Base-by-base conservation (phyloP, 208 protist species). In the Polymyxa betae region DNA sequence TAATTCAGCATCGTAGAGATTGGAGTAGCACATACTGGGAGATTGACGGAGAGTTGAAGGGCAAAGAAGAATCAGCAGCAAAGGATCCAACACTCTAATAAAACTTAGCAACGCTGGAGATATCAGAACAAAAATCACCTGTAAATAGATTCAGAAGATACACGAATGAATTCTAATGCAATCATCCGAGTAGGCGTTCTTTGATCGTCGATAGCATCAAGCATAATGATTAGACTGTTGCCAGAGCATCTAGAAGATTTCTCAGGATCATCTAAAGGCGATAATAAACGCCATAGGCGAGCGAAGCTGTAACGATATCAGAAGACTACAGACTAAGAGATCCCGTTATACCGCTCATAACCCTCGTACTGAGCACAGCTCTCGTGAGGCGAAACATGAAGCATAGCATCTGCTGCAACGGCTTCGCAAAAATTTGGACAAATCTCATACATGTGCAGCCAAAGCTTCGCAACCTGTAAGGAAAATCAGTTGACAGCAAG, bases 351-450 rank as follows among this genome's bases (percentile, higher is more conserved):
- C 54, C 29, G 16, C 54, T 66, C 29, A 29, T 66, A 66, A 29
- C 54, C 54, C 16, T 16, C 29, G 20, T 32, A 32, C 54, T 29
- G 54, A 29, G 16, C 54, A 66, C 20, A 66, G 29, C 29, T 66
- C 54, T 66, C 54, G 54, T 66, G 54, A 66, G 54, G 20, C 20
- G 54, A 66, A 66, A 16, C 20, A 35, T 82, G 72, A 5, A 82
- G 72, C 72, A 82, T 82, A n/a, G 72, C 72, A 35, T 82, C n/a
- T 43, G 72, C 72, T 5, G 35, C 72, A 82, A 43, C 72, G 35
- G 35, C n/a, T 82, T 82, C 72, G 72, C 72, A 82, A 35, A 82
- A n/a, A 5, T 82, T 5, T 20, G 72, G 40, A 12, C 72, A 43
- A 82, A 82, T 5, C n/a, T 16, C 72, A 82, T 82, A 43, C 5